Percentiles rank a stretch among this genome's conserved stretches.
These are phyloP conservation scores for Penicillium griseofulvum DNA, from an alignment of 2,329 filamentous ascomycete genomes.

Conservation along the genomic window DNA sequence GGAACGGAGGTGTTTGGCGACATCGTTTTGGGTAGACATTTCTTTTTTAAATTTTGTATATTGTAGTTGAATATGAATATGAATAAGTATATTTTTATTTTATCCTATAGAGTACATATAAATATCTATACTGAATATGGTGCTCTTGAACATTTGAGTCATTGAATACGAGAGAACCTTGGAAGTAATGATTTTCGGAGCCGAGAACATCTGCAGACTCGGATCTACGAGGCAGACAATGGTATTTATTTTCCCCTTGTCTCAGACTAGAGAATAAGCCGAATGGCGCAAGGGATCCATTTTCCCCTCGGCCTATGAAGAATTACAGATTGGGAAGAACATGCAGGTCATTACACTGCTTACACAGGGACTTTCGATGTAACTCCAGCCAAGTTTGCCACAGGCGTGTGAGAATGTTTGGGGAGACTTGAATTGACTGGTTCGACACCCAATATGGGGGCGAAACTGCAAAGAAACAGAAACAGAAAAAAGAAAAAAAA, in stretches of 20 bases:
- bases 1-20: conserved; percentile 29
- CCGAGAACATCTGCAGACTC: not conserved
- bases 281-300: conserved; percentile 20
- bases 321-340: not conserved
- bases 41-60: not conserved
- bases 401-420: not conserved
- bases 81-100: not conserved
- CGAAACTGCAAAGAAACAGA: conserved; percentile 4
- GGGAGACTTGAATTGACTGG: not conserved
- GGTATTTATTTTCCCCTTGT: conserved; percentile 11
- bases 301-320: not conserved
- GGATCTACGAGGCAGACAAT: conserved; percentile 7
- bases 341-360: not conserved
- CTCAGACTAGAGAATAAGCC: conserved; percentile 16
- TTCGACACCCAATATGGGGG: not conserved
- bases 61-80: too few relatives aligned
- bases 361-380: not conserved
- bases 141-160: not conserved
- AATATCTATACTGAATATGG: not conserved
- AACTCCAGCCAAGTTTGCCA: conserved; percentile 1
- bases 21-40: conserved; percentile 6
- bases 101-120: too few relatives aligned
- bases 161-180: not conserved
- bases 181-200: not conserved
- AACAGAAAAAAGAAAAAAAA: not conserved